Conservation (phyloP, 768 basidiomycete species). For the Rhodotorula babjevae region DNA sequence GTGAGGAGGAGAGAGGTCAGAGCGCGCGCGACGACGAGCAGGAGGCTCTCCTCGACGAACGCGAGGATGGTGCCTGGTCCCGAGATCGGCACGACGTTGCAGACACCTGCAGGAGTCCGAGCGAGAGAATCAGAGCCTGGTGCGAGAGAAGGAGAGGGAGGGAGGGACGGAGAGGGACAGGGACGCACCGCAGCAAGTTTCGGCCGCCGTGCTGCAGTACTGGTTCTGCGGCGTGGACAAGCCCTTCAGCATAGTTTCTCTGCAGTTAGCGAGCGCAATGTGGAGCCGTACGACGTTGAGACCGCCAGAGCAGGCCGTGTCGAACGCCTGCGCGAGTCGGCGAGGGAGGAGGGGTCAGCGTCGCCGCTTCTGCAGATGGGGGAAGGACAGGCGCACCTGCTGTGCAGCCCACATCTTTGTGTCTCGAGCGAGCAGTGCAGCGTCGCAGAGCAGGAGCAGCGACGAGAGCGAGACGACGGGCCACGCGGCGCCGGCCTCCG, state of each 20-base stretch:
- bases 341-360: background rate
- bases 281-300: background rate
- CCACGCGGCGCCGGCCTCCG: too few relatives aligned
- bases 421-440: too few relatives aligned
- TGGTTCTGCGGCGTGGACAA: background rate
- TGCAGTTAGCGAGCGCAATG: too few relatives aligned
- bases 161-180: background rate
- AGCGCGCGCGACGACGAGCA: too few relatives aligned
- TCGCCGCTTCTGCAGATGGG: fast-evolving
- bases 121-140: too few relatives aligned
- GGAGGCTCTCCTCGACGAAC: background rate
- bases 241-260: too few relatives aligned
- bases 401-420: background rate
- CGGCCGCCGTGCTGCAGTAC: background rate
- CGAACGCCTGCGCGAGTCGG: background rate
- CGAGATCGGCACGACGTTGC: constrained; percentile 8
- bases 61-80: constrained; percentile 16
- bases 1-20: background rate
- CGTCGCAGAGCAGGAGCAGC: too few relatives aligned
- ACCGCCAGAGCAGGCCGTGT: constrained; percentile 2
- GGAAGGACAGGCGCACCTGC: background rate
- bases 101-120: background rate
- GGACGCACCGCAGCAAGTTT: background rate
- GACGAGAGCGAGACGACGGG: too few relatives aligned
- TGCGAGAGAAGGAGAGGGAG: background rate